A percentile compares a stretch with the other conserved stretches of the same genome.
Conservation (phyloP, 129 eudicot genomes). For the Pittosporum tobira region DNA sequence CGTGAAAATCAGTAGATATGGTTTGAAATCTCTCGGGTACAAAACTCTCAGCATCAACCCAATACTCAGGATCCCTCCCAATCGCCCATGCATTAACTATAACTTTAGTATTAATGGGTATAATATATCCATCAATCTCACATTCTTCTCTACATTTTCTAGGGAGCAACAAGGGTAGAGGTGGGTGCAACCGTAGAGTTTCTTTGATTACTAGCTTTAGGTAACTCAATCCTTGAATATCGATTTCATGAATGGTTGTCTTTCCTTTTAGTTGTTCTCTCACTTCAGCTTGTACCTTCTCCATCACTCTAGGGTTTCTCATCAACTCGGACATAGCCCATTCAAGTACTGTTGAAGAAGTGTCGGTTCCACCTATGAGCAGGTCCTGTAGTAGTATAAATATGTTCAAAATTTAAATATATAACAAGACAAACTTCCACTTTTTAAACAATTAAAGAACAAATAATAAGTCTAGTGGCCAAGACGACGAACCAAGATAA, state of each 20-base stretch:
- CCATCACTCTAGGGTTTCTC: slow-evolving; percentile 29
- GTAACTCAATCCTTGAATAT: too few species aligned
- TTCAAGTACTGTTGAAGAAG: slow-evolving; percentile 20
- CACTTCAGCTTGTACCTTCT: too few species aligned
- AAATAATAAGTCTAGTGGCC: too few species aligned
- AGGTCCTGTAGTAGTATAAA: slow-evolving; percentile 18
- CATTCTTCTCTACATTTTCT: slow-evolving; percentile 18
- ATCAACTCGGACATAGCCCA: slow-evolving; percentile 38
- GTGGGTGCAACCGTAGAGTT: too few species aligned
- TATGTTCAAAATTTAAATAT: not conserved
- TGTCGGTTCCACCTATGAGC: slow-evolving; percentile 29
- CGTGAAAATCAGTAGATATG: slow-evolving; percentile 2
- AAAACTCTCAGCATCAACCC: too few species aligned
- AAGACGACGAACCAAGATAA: slow-evolving; percentile 7
- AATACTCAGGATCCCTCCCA: too few species aligned
- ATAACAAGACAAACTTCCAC: too few species aligned
- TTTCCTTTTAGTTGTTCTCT: too few species aligned
- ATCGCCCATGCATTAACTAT: too few species aligned
- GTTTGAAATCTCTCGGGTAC: slow-evolving; percentile 18
- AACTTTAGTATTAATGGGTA: slow-evolving; percentile 7
- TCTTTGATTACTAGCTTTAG: too few species aligned
- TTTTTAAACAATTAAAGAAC: not conserved
- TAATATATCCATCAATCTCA: slow-evolving; percentile 11
- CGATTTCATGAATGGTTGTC: slow-evolving; percentile 17
- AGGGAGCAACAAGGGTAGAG: slow-evolving; percentile 26